Evolutionary conservation across 306 rosid species (phyloP), one percentile per base, ranked within the genome.

Genomic region (Astragalus glycyphyllos): DNA sequence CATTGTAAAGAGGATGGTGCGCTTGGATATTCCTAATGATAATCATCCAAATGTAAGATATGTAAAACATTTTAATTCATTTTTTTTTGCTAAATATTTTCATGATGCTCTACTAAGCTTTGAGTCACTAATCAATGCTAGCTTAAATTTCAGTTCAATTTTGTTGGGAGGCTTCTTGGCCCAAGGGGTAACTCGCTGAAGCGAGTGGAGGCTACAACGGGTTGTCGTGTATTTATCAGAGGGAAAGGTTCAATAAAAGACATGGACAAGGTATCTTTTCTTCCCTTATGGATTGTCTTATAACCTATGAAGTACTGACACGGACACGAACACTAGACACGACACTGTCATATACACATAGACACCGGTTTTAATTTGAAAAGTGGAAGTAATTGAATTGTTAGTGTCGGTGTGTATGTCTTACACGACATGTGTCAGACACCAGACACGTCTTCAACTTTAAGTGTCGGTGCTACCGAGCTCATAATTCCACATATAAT

Each of bases 151-250:
- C 86, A 85, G 89, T 85, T 85, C 81, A 85, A 85, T 60, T 79
- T 85, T 65, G 81, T 85, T 69, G 89, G 89, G 42, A 70, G 86
- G 51, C 86, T 85, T 71, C 89, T 85, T 74, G 89, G 89, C 1
- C 89, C 89, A 4, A 80, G 89, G 56, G 89, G 89, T 53, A 85
- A 85, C 69, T 85, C 89, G 12, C 69, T 85, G 20, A 85, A 79
- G 83, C 76, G 86, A 71, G 89, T 85, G 40, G 89, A 85, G 63
- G 89, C 84, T 73, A 79, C 82, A 34, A 85, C 89, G 0, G 89
- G 89, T 76, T 85, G 89, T 40, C 89, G 89, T 17, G 89, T 85
- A 46, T 85, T 13, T 60, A 82, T 85, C 69, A 77, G 89, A 85
- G 89, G 89, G 23, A 79, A 73, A 59, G 89, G 89, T 71, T 85